A percentile compares a stretch with the other conserved stretches of the same genome.
Evolutionary conservation across 2,329 filamentous ascomycete species (phyloP).

Genomic region (Coniochaeta sp.): DNA sequence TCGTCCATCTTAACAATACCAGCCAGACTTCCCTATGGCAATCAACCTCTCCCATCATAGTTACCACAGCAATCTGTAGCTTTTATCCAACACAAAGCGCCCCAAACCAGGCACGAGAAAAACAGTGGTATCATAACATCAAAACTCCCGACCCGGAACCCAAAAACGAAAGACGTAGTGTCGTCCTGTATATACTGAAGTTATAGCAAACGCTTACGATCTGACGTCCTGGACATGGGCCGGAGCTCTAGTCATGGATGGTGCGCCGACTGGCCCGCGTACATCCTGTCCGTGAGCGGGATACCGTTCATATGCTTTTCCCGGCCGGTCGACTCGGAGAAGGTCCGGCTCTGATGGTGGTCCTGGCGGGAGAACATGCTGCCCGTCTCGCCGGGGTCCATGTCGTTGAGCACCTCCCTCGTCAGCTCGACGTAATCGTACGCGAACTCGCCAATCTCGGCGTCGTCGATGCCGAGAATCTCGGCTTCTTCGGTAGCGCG

Average conservation of each 20-base stretch:
- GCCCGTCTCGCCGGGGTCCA: constrained; percentile 34
- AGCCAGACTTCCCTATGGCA: not conserved
- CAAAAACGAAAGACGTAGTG: not conserved
- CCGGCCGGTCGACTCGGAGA: not conserved
- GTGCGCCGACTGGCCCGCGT: not conserved
- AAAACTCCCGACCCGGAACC: not conserved
- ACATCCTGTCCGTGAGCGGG: not conserved
- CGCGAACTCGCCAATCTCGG: constrained; percentile 90
- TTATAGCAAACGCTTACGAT: not conserved
- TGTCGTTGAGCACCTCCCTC: constrained; percentile 38
- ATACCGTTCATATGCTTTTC: not conserved
- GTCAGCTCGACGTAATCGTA: constrained; percentile 69
- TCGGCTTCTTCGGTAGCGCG: constrained; percentile 72
- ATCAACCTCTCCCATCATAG: not conserved
- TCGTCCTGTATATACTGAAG: not conserved
- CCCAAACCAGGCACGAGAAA: not conserved
- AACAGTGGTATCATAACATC: not conserved
- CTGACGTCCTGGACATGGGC: not conserved
- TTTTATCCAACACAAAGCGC: not conserved
- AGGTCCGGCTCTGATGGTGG: not conserved
- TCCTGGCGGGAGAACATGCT: constrained; percentile 26
- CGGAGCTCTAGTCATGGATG: constrained; percentile 1
- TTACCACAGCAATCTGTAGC: not conserved
- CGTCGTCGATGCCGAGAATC: constrained; percentile 78
- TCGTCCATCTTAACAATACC: not conserved